phyloP scores from a whole-genome alignment of 768 basidiomycete species.

The Calocera cornea region DNA sequence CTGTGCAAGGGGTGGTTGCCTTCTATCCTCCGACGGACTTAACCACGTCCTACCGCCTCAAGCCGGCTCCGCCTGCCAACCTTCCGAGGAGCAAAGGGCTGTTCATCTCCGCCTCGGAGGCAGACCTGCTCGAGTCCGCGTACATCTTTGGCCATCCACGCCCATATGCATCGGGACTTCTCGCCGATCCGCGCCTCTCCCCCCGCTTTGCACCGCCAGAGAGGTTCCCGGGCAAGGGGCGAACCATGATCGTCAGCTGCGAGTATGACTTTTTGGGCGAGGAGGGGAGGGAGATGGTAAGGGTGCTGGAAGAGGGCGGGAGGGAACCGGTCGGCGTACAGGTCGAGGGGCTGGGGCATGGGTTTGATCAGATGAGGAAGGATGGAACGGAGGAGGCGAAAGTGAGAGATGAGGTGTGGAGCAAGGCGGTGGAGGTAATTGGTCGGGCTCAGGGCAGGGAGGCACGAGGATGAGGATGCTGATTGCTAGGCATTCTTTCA shows the following conservation, averaged over 20 bases:
- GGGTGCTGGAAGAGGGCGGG: too few relatives aligned
- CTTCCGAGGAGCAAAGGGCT: neutral
- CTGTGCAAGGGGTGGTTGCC: neutral
- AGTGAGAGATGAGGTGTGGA: constrained; percentile 14
- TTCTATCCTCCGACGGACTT: neutral
- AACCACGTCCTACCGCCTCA: neutral
- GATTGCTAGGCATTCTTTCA: too few relatives aligned
- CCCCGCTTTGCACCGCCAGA: neutral
- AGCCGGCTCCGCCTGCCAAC: neutral
- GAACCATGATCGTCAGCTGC: constrained; percentile 13
- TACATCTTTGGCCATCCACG: too few relatives aligned
- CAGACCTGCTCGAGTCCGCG: too few relatives aligned
- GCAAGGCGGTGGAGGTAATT: constrained; percentile 11
- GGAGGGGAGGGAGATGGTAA: constrained; percentile 5
- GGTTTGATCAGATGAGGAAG: constrained; percentile 11
- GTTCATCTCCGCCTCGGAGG: too few relatives aligned
- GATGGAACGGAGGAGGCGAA: neutral
- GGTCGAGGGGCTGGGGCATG: constrained; percentile 15
- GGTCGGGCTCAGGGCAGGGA: constrained; percentile 5
- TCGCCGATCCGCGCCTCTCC: neutral
- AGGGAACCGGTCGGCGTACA: constrained; percentile 8
- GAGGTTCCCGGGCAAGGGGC: neutral
- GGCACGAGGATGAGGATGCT: too few relatives aligned
- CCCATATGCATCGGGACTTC: too few relatives aligned
- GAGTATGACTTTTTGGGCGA: constrained; percentile 13